Evolutionary conservation across 257 asterid species (phyloP).

Genomic region (Solanum rostratum): DNA sequence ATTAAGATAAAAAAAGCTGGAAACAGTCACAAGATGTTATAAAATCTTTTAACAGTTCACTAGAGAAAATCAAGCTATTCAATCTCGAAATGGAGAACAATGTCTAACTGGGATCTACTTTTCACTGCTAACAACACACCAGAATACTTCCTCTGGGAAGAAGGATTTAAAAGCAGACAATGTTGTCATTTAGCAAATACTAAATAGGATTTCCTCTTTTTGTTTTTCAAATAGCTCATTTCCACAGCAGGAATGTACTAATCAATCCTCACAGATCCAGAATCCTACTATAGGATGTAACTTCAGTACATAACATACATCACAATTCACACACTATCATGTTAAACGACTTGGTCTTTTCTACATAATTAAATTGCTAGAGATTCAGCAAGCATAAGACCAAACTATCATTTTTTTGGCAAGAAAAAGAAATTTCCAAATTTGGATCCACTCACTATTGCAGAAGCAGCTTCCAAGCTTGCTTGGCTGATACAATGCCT

Average conservation of each 20-base stretch:
- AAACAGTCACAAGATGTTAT: not conserved
- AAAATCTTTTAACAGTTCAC: not conserved
- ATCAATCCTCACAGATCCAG: not conserved
- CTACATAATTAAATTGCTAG: not conserved
- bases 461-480: conserved; percentile 40
- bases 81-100: not conserved
- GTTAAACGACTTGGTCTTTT: not conserved
- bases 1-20: not conserved
- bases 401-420: not conserved
- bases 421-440: not conserved
- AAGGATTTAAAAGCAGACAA: not conserved
- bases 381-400: not conserved
- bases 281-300: not conserved
- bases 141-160: not conserved
- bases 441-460: conserved; percentile 38
- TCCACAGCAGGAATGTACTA: not conserved
- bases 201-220: not conserved
- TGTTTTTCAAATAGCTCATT: not conserved
- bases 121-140: not conserved
- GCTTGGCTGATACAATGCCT: conserved; percentile 84
- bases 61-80: not conserved
- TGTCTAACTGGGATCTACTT: not conserved
- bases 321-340: not conserved
- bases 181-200: not conserved
- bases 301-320: not conserved